phyloP scores from a whole-genome alignment of 768 basidiomycete genomes.

The Panaeolus papilionaceus region DNA sequence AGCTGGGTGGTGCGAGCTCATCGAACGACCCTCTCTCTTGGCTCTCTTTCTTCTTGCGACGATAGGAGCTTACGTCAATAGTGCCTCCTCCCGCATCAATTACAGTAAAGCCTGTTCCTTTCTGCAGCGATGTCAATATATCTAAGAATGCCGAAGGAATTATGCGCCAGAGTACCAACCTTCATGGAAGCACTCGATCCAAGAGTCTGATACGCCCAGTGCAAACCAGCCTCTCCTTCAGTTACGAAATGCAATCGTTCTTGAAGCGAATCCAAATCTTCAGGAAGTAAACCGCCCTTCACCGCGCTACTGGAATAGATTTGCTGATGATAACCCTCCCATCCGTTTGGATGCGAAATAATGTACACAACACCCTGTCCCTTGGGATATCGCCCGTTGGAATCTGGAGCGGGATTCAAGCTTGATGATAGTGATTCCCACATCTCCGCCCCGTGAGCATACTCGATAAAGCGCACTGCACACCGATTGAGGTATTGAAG shows the following conservation, averaged over 20 bases:
- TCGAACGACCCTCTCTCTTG: constrained; percentile 42
- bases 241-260: constrained; percentile 50
- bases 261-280: constrained; percentile 37
- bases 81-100: constrained; percentile 53
- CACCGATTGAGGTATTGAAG: constrained; percentile 51
- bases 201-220: constrained; percentile 50
- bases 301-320: constrained; percentile 50
- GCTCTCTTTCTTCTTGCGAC: constrained; percentile 36
- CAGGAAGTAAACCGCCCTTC: constrained; percentile 46
- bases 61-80: constrained; percentile 50
- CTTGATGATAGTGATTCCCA: constrained; percentile 41
- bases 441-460: constrained; percentile 44
- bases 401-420: neutral
- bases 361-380: constrained; percentile 43
- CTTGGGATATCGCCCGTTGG: constrained; percentile 38
- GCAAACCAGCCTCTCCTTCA: constrained; percentile 59
- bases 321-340: constrained; percentile 48
- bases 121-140: constrained; percentile 30
- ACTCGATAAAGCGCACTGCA: constrained; percentile 45
- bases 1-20: constrained; percentile 53
- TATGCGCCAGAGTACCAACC: constrained; percentile 23
- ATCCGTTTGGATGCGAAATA: constrained; percentile 47
- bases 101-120: constrained; percentile 51
- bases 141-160: neutral
- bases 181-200: constrained; percentile 40